Evolutionary conservation across 2,329 filamentous ascomycete species (phyloP).

Genomic region (Elsinoe fawcettii): DNA sequence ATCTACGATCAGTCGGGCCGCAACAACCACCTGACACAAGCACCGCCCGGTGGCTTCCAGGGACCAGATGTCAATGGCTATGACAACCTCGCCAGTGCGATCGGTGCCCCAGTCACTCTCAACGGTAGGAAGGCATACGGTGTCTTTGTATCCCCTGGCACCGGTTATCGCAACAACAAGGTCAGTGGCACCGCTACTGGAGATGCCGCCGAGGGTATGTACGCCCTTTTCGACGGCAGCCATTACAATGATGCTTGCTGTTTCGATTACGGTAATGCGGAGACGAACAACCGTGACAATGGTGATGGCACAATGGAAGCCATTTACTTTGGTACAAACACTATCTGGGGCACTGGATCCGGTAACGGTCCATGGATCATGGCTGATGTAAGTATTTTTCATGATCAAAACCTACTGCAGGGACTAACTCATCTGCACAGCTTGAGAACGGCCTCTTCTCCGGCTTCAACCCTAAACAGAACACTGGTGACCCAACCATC

Average conservation of each 20-base stretch:
- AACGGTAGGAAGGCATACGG: slow-evolving; percentile 52
- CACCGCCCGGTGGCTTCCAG: slow-evolving; percentile 47
- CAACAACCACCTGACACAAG: slow-evolving; percentile 56
- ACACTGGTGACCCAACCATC: slow-evolving; percentile 47
- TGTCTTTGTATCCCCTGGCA: slow-evolving; percentile 54
- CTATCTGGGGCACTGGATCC: slow-evolving; percentile 48
- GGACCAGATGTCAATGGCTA: slow-evolving; percentile 51
- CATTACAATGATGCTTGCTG: slow-evolving; percentile 53
- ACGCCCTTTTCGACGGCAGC: slow-evolving; percentile 52
- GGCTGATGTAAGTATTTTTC: slow-evolving; percentile 42
- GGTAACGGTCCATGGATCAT: slow-evolving; percentile 60
- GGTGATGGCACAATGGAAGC: slow-evolving; percentile 62
- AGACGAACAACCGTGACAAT: slow-evolving; percentile 36
- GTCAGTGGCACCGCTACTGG: slow-evolving; percentile 47
- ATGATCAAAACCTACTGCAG: neutral
- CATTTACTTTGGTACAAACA: slow-evolving; percentile 55
- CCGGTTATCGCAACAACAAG: slow-evolving; percentile 55
- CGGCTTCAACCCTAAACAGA: slow-evolving; percentile 40
- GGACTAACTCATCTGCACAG: neutral
- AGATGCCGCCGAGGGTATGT: slow-evolving; percentile 53
- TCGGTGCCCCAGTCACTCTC: slow-evolving; percentile 53
- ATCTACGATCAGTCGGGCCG: slow-evolving; percentile 57
- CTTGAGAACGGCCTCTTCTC: slow-evolving; percentile 61
- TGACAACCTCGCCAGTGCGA: slow-evolving; percentile 54
- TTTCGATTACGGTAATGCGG: slow-evolving; percentile 39